Base-by-base conservation (phyloP, 2,329 filamentous ascomycete species). In the Phoma sp. region DNA sequence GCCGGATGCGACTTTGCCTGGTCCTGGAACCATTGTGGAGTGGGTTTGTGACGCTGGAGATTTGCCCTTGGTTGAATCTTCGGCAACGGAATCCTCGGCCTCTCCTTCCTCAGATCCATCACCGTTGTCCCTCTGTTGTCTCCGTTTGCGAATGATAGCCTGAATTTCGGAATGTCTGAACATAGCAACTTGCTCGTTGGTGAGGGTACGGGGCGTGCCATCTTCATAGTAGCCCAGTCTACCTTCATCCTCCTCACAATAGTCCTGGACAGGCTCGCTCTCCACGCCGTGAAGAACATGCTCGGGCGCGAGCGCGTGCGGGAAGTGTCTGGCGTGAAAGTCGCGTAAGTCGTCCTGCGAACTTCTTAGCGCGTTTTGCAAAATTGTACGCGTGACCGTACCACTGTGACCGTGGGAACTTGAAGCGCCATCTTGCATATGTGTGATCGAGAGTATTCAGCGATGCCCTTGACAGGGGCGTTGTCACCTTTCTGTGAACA, bases 101-200 rank as follows among this genome's bases (percentile, higher is more conserved):
- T 60, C 57, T 44, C 54, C 57, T 19, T 57, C 55, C 13, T 64
- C 64, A 9, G 53, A 60, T 9, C 49, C n/a, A 31, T 68, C 56
- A 3, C 59, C 62, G 2, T 58, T 60, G 38, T 72, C 72, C 21
- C 64, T 55, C 25, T 43, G 61, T 10, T 63, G 55, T 27, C 64
- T 63, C 13, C 70, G 69, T 55, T 70, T 65, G 49, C 69, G 70
- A 17, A 90, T 79, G 35, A 96, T 78, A 12, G 85, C 77, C 69
- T 95, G 88, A 21, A 96, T 84, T 74, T 98, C 94, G 2, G 90
- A 94, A 71, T 96, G 91, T 58, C 93, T 84, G 73, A 97, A 97
- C 58, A 96, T 94, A 48, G 86, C 85, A 64, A 97, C 91, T 78
- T 97, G 91, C 65, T 92, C 90, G 69, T 97, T 91, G 9, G 93